Evolutionary conservation across 164 flowering plant genomes (phyloP), one percentile per base, ranked within the genome.

Genomic region (Umbilicus rupestris): DNA sequence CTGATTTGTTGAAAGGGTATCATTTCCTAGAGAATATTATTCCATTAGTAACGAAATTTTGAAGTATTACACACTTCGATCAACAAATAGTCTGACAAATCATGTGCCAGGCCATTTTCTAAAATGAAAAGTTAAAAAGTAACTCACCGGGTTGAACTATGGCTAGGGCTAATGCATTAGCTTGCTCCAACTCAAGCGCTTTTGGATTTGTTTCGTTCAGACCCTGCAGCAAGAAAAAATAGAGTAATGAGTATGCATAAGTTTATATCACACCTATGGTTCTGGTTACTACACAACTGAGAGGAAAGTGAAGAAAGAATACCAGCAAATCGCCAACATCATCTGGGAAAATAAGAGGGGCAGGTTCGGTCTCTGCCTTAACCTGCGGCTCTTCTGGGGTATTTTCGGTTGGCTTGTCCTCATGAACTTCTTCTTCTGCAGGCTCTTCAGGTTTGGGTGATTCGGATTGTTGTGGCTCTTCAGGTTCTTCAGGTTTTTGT

Each of bases 81-180:
- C 26, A 49, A 49, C 28, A 20, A 20, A 49, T 50, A 9, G 44
- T 24, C 29, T 22, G 12, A 22, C 26, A 20, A 50, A 50, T 20
- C 57, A 9, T 22, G 57, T 2, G 9, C 57, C 11, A 17, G 17
- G 52, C 3, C 3, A 12, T 26, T n/a, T n/a, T n/a, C 62, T 14
- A 24, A 17, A 46, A 15, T 3, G 22, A 59, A 26, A n/a, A 45
- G 20, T 3, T 7, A 14, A 9, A 3, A 22, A 5, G 20, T 19
- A 24, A 65, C 78, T 22, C 63, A 88, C 97, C 97, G 7, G 84
- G 79, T 75, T 81, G 89, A 77, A 88, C 64, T 26, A 95, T 95
- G 47, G 97, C 94, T 59, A 95, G 95, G 75, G 99, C 98, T 68
- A 88, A 35, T 66, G 98, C 98, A 78, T 95, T 95, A 77, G 78